These are phyloP conservation scores for Hortaea werneckii DNA, from an alignment of 2,329 filamentous ascomycete genomes.

Conservation along the genomic window DNA sequence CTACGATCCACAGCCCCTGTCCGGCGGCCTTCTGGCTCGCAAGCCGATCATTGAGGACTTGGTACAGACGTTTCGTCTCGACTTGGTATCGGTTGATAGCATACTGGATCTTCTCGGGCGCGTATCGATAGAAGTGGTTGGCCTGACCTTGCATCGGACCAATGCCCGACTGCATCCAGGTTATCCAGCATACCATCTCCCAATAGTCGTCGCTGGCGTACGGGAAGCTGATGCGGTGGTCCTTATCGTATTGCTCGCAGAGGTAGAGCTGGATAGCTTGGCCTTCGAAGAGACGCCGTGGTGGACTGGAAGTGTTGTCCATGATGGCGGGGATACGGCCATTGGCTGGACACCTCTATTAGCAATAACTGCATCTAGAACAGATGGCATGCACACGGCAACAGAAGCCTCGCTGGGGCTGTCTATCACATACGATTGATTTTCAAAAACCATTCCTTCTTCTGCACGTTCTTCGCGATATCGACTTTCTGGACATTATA, in stretches of 20 bases:
- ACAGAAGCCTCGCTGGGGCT: no score
- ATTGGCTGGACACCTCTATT: conserved; percentile 24
- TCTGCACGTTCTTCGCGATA: conserved; percentile 35
- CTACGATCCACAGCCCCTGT: conserved; percentile 34
- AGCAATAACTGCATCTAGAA: no score
- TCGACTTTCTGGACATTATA: conserved; percentile 30
- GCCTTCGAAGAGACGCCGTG: conserved; percentile 32
- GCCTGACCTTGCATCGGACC: conserved; percentile 37
- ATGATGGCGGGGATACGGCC: conserved; percentile 38
- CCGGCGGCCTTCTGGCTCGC: conserved; percentile 8
- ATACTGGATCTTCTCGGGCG: conserved; percentile 33
- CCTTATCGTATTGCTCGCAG: conserved; percentile 32
- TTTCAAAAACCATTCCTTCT: conserved; percentile 36
- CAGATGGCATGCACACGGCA: neutral
- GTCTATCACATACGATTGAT: conserved; percentile 29
- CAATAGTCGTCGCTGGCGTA: conserved; percentile 32
- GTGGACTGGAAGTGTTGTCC: conserved; percentile 24
- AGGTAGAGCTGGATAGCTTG: conserved; percentile 39
- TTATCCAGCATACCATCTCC: conserved; percentile 36
- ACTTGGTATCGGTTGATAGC: conserved; percentile 26
- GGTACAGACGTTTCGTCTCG: conserved; percentile 39
- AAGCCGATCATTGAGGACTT: conserved; percentile 36
- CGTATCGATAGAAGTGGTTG: conserved; percentile 39
- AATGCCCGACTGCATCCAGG: conserved; percentile 34
- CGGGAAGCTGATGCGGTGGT: conserved; percentile 32